phyloP scores from a whole-genome alignment of 805 yeast genomes.

The Metschnikowia bowlesiae region DNA sequence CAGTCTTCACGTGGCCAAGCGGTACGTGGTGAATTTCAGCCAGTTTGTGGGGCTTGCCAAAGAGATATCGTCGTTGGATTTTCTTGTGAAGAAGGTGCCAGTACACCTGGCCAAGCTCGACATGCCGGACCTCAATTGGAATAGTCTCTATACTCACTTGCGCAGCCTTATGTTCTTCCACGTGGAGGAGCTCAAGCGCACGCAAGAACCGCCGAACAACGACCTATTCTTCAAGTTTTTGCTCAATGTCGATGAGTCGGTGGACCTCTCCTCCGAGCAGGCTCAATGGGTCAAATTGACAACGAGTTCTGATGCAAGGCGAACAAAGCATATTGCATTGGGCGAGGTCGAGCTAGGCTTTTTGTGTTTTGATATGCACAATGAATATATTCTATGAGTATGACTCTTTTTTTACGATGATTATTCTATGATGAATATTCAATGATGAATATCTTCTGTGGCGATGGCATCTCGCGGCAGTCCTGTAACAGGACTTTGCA shows the following conservation, averaged over 20 bases:
- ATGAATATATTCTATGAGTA: conserved; percentile 21
- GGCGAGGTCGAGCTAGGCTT: conserved; percentile 27
- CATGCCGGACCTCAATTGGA: conserved; percentile 28
- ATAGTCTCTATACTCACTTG: conserved; percentile 29
- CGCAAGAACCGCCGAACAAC: conserved; percentile 4
- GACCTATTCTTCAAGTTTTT: conserved; percentile 22
- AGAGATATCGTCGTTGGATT: conserved; percentile 13
- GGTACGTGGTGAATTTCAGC: conserved; percentile 36
- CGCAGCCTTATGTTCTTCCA: conserved; percentile 29
- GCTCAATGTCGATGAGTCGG: conserved; percentile 23
- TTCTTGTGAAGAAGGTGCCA: conserved; percentile 11
- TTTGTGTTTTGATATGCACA: conserved; percentile 27
- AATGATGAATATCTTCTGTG: too few relatives aligned
- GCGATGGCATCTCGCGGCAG: too few relatives aligned
- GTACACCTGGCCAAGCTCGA: conserved; percentile 23
- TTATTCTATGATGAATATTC: too few relatives aligned
- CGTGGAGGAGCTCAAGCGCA: conserved; percentile 26
- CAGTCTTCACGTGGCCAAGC: conserved; percentile 26
- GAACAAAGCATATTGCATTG: conserved; percentile 15
- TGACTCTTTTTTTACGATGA: too few relatives aligned
- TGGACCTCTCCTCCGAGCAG: conserved; percentile 13
- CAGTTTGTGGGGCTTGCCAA: conserved; percentile 25
- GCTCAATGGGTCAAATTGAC: conserved; percentile 25
- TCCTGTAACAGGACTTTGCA: too few relatives aligned
- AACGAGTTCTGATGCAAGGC: conserved; percentile 8